These are phyloP conservation scores for Cenchrus americanus DNA, from an alignment of 176 grass and related monocot genomes.

Conservation along the genomic window DNA sequence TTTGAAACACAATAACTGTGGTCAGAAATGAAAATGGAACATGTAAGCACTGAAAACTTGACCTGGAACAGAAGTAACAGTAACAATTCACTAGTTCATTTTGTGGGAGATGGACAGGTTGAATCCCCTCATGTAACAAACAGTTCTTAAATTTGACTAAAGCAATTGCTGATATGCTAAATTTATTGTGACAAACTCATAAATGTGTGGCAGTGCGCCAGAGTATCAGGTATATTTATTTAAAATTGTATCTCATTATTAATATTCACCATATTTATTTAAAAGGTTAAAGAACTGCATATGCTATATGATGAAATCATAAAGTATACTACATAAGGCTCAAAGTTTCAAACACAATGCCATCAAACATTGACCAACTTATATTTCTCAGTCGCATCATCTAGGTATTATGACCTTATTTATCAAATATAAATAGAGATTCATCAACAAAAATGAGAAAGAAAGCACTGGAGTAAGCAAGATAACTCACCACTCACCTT, in stretches of 20 bases:
- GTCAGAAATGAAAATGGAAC: constrained; percentile 26
- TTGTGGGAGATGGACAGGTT: not conserved
- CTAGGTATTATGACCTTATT: not conserved
- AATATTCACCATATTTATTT: not conserved
- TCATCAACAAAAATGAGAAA: constrained; percentile 23
- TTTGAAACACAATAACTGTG: constrained; percentile 60
- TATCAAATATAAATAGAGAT: not conserved
- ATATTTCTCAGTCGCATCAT: constrained; percentile 14
- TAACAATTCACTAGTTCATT: constrained; percentile 13
- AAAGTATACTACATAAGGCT: not conserved
- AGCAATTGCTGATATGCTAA: not conserved
- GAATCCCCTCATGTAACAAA: not conserved
- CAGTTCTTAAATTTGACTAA: constrained; percentile 10
- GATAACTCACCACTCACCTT: constrained; percentile 74
- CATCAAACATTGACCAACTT: not conserved
- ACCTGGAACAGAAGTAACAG: constrained; percentile 14
- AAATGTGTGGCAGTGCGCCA: not conserved
- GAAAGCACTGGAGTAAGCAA: constrained; percentile 24
- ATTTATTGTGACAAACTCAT: not conserved
- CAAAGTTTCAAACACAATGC: constrained; percentile 15
- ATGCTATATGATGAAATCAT: not conserved
- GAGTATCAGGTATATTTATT: not conserved
- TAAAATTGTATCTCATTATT: not conserved
- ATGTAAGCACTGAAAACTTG: constrained; percentile 1
- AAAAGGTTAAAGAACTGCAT: not conserved